Evolutionary conservation across 2,329 filamentous ascomycete species (phyloP).

Genomic region (Pseudopithomyces maydicus): DNA sequence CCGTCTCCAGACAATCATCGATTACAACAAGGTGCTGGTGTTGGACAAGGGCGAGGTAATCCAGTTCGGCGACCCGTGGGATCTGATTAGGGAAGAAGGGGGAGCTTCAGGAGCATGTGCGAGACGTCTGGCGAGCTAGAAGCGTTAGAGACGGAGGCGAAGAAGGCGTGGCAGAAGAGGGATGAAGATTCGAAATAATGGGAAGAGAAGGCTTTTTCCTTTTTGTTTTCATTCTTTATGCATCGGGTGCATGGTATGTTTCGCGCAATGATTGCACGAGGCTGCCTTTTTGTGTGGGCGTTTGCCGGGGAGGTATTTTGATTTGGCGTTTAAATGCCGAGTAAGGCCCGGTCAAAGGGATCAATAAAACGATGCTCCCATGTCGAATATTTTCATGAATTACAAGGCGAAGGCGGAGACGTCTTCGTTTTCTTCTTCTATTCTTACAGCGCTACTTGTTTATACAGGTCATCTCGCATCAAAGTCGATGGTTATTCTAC

Average conservation of each 20-base stretch:
- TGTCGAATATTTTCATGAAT: no score
- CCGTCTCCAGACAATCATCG: conserved; percentile 92
- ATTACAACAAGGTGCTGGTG: conserved; percentile 97
- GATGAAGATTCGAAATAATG: background rate
- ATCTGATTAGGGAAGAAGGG: conserved; percentile 66
- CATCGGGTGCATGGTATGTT: background rate
- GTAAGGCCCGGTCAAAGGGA: no score
- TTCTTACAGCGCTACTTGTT: no score
- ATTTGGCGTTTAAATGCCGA: background rate
- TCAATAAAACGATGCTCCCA: no score
- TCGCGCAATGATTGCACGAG: background rate
- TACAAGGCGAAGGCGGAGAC: no score
- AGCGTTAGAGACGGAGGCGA: conserved; percentile 60
- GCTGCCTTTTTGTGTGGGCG: background rate
- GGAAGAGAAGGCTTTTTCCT: no score
- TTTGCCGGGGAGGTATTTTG: background rate
- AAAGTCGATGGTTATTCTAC: no score
- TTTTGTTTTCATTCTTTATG: no score
- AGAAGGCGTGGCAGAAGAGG: conserved; percentile 48
- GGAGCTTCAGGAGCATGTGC: conserved; percentile 73
- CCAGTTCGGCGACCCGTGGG: conserved; percentile 89
- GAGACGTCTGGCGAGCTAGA: conserved; percentile 68
- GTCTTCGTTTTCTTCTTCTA: no score
- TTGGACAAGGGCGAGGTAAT: conserved; percentile 86
- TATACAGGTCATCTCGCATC: no score